Evolutionary conservation across 495 filamentous ascomycete species (phyloP), one percentile per base, ranked within the genome.

Genomic region (Beverwykella pulmonaria): DNA sequence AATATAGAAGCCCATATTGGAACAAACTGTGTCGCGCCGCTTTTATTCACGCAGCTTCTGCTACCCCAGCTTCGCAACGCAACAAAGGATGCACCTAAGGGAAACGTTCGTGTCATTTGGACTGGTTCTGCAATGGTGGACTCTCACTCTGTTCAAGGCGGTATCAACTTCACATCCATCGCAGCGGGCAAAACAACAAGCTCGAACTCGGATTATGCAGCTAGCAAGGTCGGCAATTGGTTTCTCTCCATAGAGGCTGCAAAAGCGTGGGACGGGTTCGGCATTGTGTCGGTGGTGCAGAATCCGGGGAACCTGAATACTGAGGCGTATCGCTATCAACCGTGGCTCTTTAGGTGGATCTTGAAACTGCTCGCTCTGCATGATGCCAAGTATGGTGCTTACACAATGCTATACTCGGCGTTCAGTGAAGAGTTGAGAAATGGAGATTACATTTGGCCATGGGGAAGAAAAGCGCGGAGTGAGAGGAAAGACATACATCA

Each of bases 401-500:
- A 81, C 55, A 83, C 79, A 0, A 65, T 75, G 60, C 68, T 82
- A 8, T 84, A 75, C 61, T 78, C 81, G 2, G 79, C 79, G 1
- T 46, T 82, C 8, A 75, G 75, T 0, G 32, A 68, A 14, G 77
- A 82, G 6, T 68, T 82, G 15, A 71, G 59, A 25, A 39, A 62
- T 26, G 65, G 74, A 36, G 71, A 73, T 19, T 76, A 64, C 65
- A 2, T 80, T 76, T 70, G 58, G 77, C 80, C 79, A 1, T 80
- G 77, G 79, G 80, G 79, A 12, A 68, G 77, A 10, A 57, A 53
- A 27, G 48, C 41, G 61, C 64, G 75, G 12, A 56, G 53, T 19
- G 62, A 69, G 48, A 41, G 15, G 20, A 53, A 59, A 14, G 75
- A 80, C 70, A 67, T 82, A 22, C 59, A 68, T 32, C 72, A 74